These are phyloP conservation scores for Solanum lycopersicoides DNA, from an alignment of 257 asterid species.

Conservation along the genomic window DNA sequence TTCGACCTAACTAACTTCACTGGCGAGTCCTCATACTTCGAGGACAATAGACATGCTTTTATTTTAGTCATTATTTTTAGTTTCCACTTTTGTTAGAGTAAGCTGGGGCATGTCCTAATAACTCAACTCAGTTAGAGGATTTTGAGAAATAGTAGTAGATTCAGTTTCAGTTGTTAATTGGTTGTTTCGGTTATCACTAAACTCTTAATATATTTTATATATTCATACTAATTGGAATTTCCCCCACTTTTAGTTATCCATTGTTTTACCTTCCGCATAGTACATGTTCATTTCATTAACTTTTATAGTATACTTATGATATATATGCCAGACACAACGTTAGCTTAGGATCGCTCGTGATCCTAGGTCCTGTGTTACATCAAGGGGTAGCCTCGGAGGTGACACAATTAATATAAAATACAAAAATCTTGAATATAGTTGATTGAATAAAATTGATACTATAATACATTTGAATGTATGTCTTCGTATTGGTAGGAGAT, in stretches of 20 bases:
- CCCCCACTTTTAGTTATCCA: neutral
- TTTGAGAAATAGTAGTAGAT: too few relatives aligned
- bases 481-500: neutral
- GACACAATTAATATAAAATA: neutral
- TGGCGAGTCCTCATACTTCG: neutral
- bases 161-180: too few relatives aligned
- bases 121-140: neutral
- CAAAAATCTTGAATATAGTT: too few relatives aligned
- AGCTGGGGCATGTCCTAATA: neutral
- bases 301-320: neutral
- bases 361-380: neutral
- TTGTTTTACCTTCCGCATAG: too few relatives aligned
- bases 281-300: too few relatives aligned
- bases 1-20: neutral
- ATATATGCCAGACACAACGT: neutral
- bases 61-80: neutral
- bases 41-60: neutral
- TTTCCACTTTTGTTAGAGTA: neutral
- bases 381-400: neutral
- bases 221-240: neutral
- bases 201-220: neutral
- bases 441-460: neutral
- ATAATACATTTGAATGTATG: neutral
- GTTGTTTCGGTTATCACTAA: neutral
- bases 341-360: neutral